These are phyloP conservation scores for Phallus indusiatus DNA, from an alignment of 768 basidiomycete species.

Conservation along the genomic window DNA sequence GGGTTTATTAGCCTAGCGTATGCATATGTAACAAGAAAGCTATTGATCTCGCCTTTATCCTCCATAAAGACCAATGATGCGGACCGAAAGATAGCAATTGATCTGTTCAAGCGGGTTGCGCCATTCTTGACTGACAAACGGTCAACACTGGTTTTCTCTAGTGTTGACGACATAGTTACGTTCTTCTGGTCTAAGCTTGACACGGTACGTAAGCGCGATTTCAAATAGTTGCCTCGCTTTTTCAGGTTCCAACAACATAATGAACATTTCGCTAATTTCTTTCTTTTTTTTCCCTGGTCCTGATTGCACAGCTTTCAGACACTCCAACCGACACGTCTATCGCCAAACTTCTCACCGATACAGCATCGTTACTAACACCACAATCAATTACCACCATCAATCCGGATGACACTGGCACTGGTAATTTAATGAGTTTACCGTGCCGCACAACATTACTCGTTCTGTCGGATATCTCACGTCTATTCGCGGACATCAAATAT, in stretches of 20 bases:
- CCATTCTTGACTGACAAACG: slow-evolving; percentile 58
- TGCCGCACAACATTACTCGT: slow-evolving; percentile 34
- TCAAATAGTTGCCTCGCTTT: neutral
- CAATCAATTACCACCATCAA: slow-evolving; percentile 21
- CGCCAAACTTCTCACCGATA: slow-evolving; percentile 47
- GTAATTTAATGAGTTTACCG: slow-evolving; percentile 27
- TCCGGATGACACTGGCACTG: neutral
- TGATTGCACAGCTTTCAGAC: slow-evolving; percentile 1
- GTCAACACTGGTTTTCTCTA: slow-evolving; percentile 44
- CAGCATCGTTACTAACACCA: slow-evolving; percentile 44
- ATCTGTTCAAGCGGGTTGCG: slow-evolving; percentile 39
- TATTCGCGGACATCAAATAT: slow-evolving; percentile 34
- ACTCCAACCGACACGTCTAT: slow-evolving; percentile 21
- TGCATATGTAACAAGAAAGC: slow-evolving; percentile 51
- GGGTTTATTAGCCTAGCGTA: slow-evolving; percentile 50
- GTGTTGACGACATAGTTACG: slow-evolving; percentile 42
- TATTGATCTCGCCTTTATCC: slow-evolving; percentile 51
- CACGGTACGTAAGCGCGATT: slow-evolving; percentile 29
- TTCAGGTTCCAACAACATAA: neutral
- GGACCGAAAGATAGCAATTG: slow-evolving; percentile 38
- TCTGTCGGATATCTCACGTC: slow-evolving; percentile 42
- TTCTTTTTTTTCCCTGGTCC: neutral
- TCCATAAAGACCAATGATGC: slow-evolving; percentile 28
- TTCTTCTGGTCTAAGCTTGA: slow-evolving; percentile 60
- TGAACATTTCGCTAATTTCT: neutral